Evolutionary conservation across 2,329 filamentous ascomycete species (phyloP), one percentile per base, ranked within the genome.

Genomic region (Endothia cerciana): DNA sequence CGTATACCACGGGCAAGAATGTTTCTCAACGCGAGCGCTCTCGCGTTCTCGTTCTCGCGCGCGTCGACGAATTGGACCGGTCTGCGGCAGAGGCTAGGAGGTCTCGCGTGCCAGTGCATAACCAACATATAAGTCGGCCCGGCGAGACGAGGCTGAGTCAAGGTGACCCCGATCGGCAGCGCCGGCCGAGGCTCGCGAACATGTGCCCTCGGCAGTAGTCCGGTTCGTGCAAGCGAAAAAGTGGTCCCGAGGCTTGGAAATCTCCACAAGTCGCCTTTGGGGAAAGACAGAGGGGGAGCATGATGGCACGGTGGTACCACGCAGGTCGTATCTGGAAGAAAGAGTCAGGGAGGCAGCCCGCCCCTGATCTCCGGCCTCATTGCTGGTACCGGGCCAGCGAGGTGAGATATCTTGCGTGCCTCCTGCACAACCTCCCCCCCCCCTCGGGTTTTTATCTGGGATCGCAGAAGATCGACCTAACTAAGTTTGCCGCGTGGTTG

Each of bases 381-480:
- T 60, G 40, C 19, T 28, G 33, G 55, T 11, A 36, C 19, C 55
- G 36, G 55, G 55, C 5, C 43, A 57, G 65, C 56, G 58, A 67
- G 47, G 36, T 65, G 64, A 58, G 43, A 45, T 64, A 43, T 65
- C 65, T 64, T 45, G 55, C 41, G 36, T 47, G 57, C 41, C 57
- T 59, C 57, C 11, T n/a, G n/a, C 28, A 30, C 45, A 17, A n/a
- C 17, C 36, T 59, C 63, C 17, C 51, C 53, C 25, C 59, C 59
- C 47, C 51, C 49, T 67, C 45, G 30, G 53, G 55, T 45, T 33
- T 43, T 36, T 56, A 45, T 62, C 36, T 53, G 59, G 43, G 53
- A 53, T 65, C 45, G 15, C n/a, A 45, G 36, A 43, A 55, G 45
- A 62, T 65, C 47, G 38, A 60, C 55, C 60, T 57, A 59, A 59